Conservation (phyloP, 371 early-diverging fungal species). For the Mortierella sp. region DNA sequence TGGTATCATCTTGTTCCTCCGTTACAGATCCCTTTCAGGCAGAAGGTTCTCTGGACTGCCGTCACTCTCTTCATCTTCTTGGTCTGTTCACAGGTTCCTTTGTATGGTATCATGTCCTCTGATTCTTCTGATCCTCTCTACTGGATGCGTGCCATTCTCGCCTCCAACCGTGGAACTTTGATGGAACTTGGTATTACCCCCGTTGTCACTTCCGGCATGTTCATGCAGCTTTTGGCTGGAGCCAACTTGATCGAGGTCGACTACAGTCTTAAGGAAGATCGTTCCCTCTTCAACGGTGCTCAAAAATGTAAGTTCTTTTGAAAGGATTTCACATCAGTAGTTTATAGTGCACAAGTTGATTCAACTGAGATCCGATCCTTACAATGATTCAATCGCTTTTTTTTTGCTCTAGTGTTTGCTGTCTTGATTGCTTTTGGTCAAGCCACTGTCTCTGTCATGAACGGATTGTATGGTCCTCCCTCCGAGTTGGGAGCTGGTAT, state of each 20-base stretch:
- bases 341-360: not conserved
- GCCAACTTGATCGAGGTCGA: conserved; percentile 98
- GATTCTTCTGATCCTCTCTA: conserved; percentile 98
- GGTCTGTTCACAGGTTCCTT: conserved; percentile 99
- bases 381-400: not conserved
- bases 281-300: conserved; percentile 97
- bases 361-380: not conserved
- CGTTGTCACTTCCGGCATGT: conserved; percentile 99
- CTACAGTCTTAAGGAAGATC: conserved; percentile 98
- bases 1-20: not conserved
- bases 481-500: conserved; percentile 95
- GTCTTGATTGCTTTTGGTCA: conserved; percentile 97
- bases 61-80: conserved; percentile 98
- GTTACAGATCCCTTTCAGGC: conserved; percentile 92
- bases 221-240: conserved; percentile 98
- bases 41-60: conserved; percentile 99
- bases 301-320: conserved; percentile 86
- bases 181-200: conserved; percentile 99
- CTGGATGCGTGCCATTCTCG: conserved; percentile 99
- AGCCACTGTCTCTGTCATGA: conserved; percentile 97
- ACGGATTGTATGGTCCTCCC: conserved; percentile 98
- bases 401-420: conserved; percentile 76
- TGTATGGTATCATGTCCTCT: conserved; percentile 99
- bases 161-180: conserved; percentile 99
- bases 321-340: not conserved